Conservation (phyloP, 2,329 filamentous ascomycete species). For the Aspergillus alliaceus region DNA sequence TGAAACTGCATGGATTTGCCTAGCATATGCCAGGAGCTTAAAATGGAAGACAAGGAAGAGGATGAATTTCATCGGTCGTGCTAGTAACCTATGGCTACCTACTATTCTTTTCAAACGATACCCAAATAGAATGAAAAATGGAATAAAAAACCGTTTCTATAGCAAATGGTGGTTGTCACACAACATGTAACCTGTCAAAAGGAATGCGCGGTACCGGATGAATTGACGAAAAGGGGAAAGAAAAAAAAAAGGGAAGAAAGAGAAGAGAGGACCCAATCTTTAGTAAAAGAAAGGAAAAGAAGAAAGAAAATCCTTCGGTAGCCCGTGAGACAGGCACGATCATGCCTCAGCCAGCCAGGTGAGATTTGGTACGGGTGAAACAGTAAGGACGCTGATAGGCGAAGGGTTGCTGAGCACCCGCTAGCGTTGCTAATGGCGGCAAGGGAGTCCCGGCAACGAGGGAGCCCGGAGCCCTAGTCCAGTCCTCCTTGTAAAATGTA, state of each 20-base stretch:
- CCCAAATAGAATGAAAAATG: no score
- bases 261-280: slow-evolving; percentile 1
- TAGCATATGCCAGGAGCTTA: slow-evolving; percentile 18
- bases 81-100: no score
- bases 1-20: slow-evolving; percentile 2
- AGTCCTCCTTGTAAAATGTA: background rate
- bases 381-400: slow-evolving; percentile 31
- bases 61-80: background rate
- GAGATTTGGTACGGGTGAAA: slow-evolving; percentile 12
- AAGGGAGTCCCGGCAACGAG: slow-evolving; percentile 42
- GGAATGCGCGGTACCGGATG: background rate
- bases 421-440: slow-evolving; percentile 33
- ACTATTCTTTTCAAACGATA: background rate
- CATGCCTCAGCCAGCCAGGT: slow-evolving; percentile 23
- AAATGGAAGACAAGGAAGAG: background rate
- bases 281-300: slow-evolving; percentile 7
- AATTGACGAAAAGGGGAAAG: background rate
- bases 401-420: slow-evolving; percentile 32
- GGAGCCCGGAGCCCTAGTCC: slow-evolving; percentile 9
- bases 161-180: slow-evolving; percentile 9
- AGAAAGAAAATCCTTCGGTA: slow-evolving; percentile 11
- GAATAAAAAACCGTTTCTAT: slow-evolving; percentile 9
- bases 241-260: slow-evolving; percentile 6
- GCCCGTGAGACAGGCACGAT: slow-evolving; percentile 26
- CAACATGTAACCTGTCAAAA: slow-evolving; percentile 18